Evolutionary conservation across 1,284 basidiomycete genomes (phyloP).

Genomic region (Inonotus hispidus): DNA sequence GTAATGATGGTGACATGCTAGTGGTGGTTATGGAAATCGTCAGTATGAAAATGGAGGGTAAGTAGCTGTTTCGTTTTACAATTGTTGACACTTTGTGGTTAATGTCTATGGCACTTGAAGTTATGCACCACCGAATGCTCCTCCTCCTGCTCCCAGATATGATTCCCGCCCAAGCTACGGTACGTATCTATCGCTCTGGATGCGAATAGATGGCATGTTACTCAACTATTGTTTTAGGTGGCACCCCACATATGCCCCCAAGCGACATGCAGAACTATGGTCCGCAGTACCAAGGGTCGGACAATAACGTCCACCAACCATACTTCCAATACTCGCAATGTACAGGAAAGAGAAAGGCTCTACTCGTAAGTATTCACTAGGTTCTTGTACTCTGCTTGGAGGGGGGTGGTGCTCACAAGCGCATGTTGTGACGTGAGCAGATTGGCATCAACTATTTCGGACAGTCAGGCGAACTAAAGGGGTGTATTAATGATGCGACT

Average conservation of each 20-base stretch:
- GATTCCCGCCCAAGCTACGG: conserved; percentile 15
- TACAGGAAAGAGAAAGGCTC: conserved; percentile 73
- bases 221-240: conserved; percentile 24
- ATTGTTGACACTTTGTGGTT: background rate
- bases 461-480: conserved; percentile 55
- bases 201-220: background rate
- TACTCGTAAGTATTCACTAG: conserved; percentile 49
- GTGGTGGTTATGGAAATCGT: background rate
- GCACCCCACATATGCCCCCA: conserved; percentile 52
- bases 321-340: conserved; percentile 84
- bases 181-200: background rate
- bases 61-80: background rate
- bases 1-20: background rate
- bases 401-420: background rate
- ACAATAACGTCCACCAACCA: conserved; percentile 37
- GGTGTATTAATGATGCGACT: conserved; percentile 85
- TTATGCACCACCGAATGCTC: background rate
- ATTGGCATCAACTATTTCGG: conserved; percentile 83
- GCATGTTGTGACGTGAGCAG: conserved; percentile 30
- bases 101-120: background rate
- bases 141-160: conserved; percentile 21
- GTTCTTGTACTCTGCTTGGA: background rate
- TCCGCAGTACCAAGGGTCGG: conserved; percentile 48
- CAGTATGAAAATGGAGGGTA: conserved; percentile 15
- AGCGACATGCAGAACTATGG: conserved; percentile 63